These are phyloP conservation scores for Heracleum sosnowskyi DNA, from an alignment of 129 eudicot species.

Conservation along the genomic window DNA sequence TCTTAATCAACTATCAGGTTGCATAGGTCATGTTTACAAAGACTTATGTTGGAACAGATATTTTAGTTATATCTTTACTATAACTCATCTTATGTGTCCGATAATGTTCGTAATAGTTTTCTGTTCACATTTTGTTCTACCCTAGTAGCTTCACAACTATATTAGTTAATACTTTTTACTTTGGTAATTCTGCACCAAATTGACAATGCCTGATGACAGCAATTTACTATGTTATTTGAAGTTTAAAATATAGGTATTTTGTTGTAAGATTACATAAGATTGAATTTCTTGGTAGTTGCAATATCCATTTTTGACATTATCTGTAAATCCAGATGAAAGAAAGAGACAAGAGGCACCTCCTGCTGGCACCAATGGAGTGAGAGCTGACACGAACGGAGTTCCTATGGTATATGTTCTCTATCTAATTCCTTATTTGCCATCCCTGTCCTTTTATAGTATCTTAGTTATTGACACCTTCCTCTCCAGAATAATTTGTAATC, in stretches of 20 bases:
- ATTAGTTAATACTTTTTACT: no score
- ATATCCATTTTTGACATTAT: background rate
- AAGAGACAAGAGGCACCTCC: constrained; percentile 57
- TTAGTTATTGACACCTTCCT: background rate
- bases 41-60: background rate
- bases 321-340: constrained; percentile 55
- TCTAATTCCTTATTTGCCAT: background rate
- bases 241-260: background rate
- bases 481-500: no score
- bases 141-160: background rate
- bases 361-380: constrained; percentile 54
- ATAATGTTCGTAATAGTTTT: background rate
- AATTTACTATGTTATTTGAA: background rate
- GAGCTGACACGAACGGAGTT: constrained; percentile 59
- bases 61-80: no score
- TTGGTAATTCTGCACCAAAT: background rate
- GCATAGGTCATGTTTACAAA: background rate
- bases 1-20: background rate
- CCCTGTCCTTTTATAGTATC: background rate
- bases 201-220: background rate
- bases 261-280: background rate
- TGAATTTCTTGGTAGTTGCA: background rate
- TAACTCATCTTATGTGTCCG: no score
- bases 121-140: background rate
- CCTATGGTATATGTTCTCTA: constrained; percentile 43